Conservation (phyloP, 1,284 basidiomycete genomes). For the Sporisorium scitamineum region DNA sequence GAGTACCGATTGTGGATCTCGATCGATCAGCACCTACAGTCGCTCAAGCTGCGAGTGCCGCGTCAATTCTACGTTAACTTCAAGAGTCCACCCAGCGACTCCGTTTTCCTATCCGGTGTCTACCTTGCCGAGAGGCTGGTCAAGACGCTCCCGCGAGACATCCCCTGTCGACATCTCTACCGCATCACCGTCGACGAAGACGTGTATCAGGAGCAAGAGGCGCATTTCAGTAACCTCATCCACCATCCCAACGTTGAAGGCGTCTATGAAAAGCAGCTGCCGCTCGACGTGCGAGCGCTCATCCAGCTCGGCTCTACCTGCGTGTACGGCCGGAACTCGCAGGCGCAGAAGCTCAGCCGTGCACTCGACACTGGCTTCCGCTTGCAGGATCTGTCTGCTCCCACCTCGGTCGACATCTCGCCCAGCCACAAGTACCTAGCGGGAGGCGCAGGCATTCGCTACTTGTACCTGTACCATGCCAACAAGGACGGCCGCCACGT, state of each 20-base stretch:
- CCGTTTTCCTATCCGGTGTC: conserved; percentile 74
- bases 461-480: conserved; percentile 92
- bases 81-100: conserved; percentile 76
- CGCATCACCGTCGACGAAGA: conserved; percentile 86
- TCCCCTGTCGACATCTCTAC: conserved; percentile 83
- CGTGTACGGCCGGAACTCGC: conserved; percentile 74
- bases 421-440: conserved; percentile 78
- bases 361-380: conserved; percentile 88
- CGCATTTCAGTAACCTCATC: conserved; percentile 89
- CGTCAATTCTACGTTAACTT: conserved; percentile 94
- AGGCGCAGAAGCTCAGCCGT: conserved; percentile 79
- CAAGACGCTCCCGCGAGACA: conserved; percentile 83
- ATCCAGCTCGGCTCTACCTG: conserved; percentile 88
- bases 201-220: conserved; percentile 83
- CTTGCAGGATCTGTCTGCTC: conserved; percentile 77
- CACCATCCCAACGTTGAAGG: conserved; percentile 96
- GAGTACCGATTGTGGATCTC: conserved; percentile 91
- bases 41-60: conserved; percentile 85
- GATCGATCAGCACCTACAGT: conserved; percentile 82
- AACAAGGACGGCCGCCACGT: conserved; percentile 83
- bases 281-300: conserved; percentile 84
- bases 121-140: conserved; percentile 82
- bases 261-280: conserved; percentile 93
- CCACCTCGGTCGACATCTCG: conserved; percentile 44
- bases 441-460: conserved; percentile 79